Percentiles rank a stretch among this genome's conserved stretches.
Evolutionary conservation across 768 basidiomycete genomes (phyloP).

Genomic region (Amanita exitialis): DNA sequence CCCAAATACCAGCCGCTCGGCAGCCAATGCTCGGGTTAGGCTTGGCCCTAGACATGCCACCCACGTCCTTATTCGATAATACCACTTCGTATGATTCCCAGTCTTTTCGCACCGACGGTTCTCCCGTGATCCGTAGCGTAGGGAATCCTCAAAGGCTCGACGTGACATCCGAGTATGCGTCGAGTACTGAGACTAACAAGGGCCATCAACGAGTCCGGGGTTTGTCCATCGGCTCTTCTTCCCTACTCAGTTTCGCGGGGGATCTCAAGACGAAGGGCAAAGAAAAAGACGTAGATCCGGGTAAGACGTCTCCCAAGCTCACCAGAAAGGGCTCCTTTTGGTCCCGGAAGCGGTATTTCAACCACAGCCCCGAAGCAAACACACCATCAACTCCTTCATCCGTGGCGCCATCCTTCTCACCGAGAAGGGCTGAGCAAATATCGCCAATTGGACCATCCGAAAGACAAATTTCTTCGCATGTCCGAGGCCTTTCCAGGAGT

Average conservation of each 20-base stretch:
- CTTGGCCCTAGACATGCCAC: constrained; percentile 42
- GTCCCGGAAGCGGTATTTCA: constrained; percentile 35
- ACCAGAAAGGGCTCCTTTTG: constrained; percentile 61
- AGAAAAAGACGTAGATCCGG: constrained; percentile 19
- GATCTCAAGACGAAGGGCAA: constrained; percentile 38
- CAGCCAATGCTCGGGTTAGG: constrained; percentile 53
- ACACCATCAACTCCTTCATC: constrained; percentile 23
- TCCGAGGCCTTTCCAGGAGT: constrained; percentile 6
- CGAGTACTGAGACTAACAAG: constrained; percentile 7
- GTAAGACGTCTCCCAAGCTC: constrained; percentile 27
- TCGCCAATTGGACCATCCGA: constrained; percentile 7
- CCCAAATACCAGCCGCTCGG: constrained; percentile 32
- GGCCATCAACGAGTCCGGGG: constrained; percentile 34
- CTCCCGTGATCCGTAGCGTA: constrained; percentile 30
- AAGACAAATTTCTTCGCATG: constrained; percentile 11
- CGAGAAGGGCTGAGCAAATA: constrained; percentile 10
- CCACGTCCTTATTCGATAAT: constrained; percentile 39
- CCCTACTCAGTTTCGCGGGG: constrained; percentile 24
- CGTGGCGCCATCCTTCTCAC: constrained; percentile 9
- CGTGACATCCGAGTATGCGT: constrained; percentile 10
- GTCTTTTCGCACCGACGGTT: constrained; percentile 10
- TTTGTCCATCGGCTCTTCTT: constrained; percentile 43
- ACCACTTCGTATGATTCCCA: constrained; percentile 32
- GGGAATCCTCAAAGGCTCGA: constrained; percentile 42
- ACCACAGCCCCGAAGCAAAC: constrained; percentile 6